Evolutionary conservation across 768 basidiomycete species (phyloP).

Genomic region (Auricularia sp.): DNA sequence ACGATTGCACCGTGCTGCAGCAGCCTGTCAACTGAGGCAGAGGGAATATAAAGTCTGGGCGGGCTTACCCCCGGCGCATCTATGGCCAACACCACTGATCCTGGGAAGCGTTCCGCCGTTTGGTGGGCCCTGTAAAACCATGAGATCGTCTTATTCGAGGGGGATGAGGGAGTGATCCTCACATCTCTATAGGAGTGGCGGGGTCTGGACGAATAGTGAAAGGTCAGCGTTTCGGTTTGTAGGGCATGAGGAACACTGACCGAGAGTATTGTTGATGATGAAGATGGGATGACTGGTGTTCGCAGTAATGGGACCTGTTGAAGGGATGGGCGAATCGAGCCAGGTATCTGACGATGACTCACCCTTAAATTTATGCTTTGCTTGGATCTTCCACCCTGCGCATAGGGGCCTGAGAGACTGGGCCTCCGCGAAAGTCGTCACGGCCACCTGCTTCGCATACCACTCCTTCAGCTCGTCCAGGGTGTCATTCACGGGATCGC

Average conservation of each 20-base stretch:
- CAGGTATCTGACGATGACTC: not conserved
- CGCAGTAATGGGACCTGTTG: too few species aligned
- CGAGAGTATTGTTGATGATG: not conserved
- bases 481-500: constrained; percentile 6
- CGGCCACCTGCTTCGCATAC: not conserved
- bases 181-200: too few species aligned
- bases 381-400: constrained; percentile 8
- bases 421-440: constrained; percentile 9
- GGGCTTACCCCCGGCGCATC: not conserved
- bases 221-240: too few species aligned
- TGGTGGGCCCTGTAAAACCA: not conserved
- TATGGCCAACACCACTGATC: not conserved
- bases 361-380: constrained; percentile 9
- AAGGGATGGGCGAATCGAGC: too few species aligned
- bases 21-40: not conserved
- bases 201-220: too few species aligned
- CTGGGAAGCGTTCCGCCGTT: not conserved
- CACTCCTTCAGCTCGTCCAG: constrained; percentile 4
- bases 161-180: too few species aligned
- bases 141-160: too few species aligned
- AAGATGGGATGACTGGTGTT: too few species aligned
- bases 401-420: not conserved
- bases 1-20: not conserved
- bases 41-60: not conserved
- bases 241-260: not conserved